Percentiles rank a stretch among this genome's conserved stretches.
Conservation (phyloP, 805 yeast species). For the Wickerhamomyces subpelliculosus region DNA sequence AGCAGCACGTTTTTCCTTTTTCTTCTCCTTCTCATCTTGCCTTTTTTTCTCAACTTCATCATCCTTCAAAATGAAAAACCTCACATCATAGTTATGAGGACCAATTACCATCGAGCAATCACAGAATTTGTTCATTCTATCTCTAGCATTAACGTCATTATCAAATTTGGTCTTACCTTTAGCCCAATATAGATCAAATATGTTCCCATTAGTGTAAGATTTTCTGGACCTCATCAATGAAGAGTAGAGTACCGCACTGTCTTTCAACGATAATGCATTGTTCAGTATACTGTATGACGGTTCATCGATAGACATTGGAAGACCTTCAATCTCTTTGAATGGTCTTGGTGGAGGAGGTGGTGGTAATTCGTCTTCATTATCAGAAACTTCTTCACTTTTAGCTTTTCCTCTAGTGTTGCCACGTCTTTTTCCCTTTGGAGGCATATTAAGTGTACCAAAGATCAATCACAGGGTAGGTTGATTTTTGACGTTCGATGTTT, state of each 20-base stretch:
- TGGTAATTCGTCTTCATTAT: conserved; percentile 20
- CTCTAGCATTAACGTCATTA: conserved; percentile 55
- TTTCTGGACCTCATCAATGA: conserved; percentile 70
- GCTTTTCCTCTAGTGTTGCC: conserved; percentile 12
- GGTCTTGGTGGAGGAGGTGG: conserved; percentile 37
- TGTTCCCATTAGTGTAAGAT: conserved; percentile 54
- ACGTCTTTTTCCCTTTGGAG: conserved; percentile 13
- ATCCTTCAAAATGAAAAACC: conserved; percentile 80
- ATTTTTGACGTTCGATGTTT: background rate
- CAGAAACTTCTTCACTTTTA: conserved; percentile 16
- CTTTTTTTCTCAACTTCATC: conserved; percentile 53
- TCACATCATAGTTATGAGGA: conserved; percentile 73
- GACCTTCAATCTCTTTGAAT: conserved; percentile 53
- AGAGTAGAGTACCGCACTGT: conserved; percentile 63
- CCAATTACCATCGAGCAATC: conserved; percentile 71
- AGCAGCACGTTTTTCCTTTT: conserved; percentile 27
- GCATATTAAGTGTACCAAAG: conserved; percentile 14
- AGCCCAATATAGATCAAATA: conserved; percentile 79
- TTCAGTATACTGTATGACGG: conserved; percentile 62
- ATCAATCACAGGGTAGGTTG: too few species aligned
- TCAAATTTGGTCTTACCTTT: conserved; percentile 42
- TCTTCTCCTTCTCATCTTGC: conserved; percentile 33
- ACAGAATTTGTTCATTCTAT: conserved; percentile 81
- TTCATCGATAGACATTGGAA: conserved; percentile 58
- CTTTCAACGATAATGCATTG: conserved; percentile 63